Conservation (phyloP, 2,329 filamentous ascomycete genomes). For the Pseudonectria foliicola region DNA sequence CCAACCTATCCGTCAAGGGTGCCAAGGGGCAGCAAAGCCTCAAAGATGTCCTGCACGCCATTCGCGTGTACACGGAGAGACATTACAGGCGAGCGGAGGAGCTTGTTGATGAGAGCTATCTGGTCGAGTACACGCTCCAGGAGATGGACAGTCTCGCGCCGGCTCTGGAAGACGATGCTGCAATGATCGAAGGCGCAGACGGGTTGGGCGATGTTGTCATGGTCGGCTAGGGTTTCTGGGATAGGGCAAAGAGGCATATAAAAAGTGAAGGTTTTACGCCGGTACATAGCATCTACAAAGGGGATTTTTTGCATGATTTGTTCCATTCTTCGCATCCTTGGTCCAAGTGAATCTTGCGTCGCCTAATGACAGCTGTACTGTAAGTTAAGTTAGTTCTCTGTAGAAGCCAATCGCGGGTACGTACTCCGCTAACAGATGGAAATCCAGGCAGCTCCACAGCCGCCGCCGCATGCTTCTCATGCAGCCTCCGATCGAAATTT, state of each 20-base stretch:
- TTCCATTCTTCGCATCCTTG: no score
- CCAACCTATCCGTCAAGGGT: slow-evolving; percentile 57
- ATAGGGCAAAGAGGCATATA: slow-evolving; percentile 8
- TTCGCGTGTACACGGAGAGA: slow-evolving; percentile 84
- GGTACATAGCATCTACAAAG: not conserved
- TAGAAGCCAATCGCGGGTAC: no score
- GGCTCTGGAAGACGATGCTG: slow-evolving; percentile 27
- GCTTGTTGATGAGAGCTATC: slow-evolving; percentile 85
- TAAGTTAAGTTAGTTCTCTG: no score
- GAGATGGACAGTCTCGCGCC: slow-evolving; percentile 78
- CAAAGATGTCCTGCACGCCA: slow-evolving; percentile 78
- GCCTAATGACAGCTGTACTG: no score
- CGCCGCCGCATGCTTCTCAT: not conserved
- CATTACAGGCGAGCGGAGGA: slow-evolving; percentile 89
- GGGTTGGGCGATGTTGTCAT: slow-evolving; percentile 36
- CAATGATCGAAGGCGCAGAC: slow-evolving; percentile 29
- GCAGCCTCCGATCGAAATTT: slow-evolving; percentile 2
- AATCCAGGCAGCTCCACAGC: no score
- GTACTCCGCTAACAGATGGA: no score
- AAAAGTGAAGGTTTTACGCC: slow-evolving; percentile 5
- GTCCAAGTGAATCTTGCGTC: no score
- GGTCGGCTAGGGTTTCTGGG: slow-evolving; percentile 22
- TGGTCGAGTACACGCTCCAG: slow-evolving; percentile 85
- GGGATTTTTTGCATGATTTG: no score
- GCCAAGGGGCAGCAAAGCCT: slow-evolving; percentile 57